A percentile compares a stretch with the other conserved stretches of the same genome.
phyloP scores from a whole-genome alignment of 2,329 filamentous ascomycete species.

The Penicillium sp. region DNA sequence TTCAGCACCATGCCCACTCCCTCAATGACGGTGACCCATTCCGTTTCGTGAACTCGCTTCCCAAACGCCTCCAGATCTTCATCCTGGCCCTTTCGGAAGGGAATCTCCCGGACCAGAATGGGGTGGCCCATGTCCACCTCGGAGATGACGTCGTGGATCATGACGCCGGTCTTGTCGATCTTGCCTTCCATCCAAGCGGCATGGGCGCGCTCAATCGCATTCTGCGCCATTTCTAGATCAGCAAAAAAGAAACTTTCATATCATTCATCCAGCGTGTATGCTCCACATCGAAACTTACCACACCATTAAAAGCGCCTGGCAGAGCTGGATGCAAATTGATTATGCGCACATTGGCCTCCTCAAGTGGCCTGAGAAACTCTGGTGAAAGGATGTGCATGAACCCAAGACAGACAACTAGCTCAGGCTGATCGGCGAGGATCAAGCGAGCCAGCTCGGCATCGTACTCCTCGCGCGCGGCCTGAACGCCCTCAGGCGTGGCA shows the following conservation, averaged over 20 bases:
- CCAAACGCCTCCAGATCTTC: slow-evolving; percentile 67
- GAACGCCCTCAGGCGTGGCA: slow-evolving; percentile 51
- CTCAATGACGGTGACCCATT: slow-evolving; percentile 77
- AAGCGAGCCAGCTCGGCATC: slow-evolving; percentile 72
- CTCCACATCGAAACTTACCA: slow-evolving; percentile 37
- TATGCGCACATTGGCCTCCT: slow-evolving; percentile 61
- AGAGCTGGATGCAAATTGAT: slow-evolving; percentile 82
- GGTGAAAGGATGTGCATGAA: slow-evolving; percentile 83
- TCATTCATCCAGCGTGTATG: neutral
- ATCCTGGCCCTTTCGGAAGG: slow-evolving; percentile 59
- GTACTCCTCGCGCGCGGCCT: slow-evolving; percentile 63
- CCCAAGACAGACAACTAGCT: slow-evolving; percentile 77
- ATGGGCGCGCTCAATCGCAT: slow-evolving; percentile 77
- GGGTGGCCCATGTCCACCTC: slow-evolving; percentile 79
- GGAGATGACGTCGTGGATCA: slow-evolving; percentile 81
- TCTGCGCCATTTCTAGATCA: slow-evolving; percentile 22
- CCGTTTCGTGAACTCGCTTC: slow-evolving; percentile 70
- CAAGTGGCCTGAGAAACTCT: slow-evolving; percentile 69
- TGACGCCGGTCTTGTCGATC: slow-evolving; percentile 72
- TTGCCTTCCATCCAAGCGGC: slow-evolving; percentile 69
- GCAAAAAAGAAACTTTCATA: neutral
- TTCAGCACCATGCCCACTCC: slow-evolving; percentile 53
- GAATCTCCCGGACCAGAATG: slow-evolving; percentile 69
- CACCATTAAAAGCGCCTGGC: slow-evolving; percentile 74
- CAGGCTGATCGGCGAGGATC: slow-evolving; percentile 65